Base-by-base conservation (phyloP, 2,329 filamentous ascomycete species). In the Fonsecaea monophora region DNA sequence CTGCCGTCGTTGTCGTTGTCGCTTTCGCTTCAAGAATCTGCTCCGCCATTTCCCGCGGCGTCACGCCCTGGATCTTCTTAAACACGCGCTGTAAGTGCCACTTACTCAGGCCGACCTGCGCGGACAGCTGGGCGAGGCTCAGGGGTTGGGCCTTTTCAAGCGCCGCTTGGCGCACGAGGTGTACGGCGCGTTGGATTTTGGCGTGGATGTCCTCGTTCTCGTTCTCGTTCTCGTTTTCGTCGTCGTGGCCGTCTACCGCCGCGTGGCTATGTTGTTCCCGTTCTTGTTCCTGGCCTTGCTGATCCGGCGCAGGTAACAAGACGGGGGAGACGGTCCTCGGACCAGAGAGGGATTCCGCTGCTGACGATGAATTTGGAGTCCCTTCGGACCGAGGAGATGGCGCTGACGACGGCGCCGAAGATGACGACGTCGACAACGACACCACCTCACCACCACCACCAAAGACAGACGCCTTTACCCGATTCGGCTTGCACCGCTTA, bases 1-100 rank as follows among this genome's bases (percentile, higher is more conserved):
- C 21, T 21, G 21, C 21, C 21, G 21, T 21, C 21, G 30, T 34
- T 3, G 13, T n/a, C 53, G 30, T 10, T 25, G 6, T 9, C 53
- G 10, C 13, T 12, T 50, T 48, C 4, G 38, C 35, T 35, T 13
- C 13, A 15, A 64, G 34, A 1, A 65, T 60, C 10, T 35, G 13
- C 42, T 67, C 68, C 3, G 59, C 66, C 66, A 70, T 66, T 66
- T 80, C 78, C 32, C 81, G 82, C 2, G 84, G 84, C 56, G 84
- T 85, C 21, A 84, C 71, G 34, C 84, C 83, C 58, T 78, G 80
- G 15, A 79, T 78, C 64, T 82, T 81, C 73, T 85, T 86, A 72
- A 86, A 86, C 38, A 85, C 80, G 32, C 84, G 82, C 73, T 85
- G 83, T 68, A 86, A 83, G 74, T 86, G 83, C 68, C 83, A 80